phyloP scores from a whole-genome alignment of 306 rosid species.

The Prosopis cineraria region DNA sequence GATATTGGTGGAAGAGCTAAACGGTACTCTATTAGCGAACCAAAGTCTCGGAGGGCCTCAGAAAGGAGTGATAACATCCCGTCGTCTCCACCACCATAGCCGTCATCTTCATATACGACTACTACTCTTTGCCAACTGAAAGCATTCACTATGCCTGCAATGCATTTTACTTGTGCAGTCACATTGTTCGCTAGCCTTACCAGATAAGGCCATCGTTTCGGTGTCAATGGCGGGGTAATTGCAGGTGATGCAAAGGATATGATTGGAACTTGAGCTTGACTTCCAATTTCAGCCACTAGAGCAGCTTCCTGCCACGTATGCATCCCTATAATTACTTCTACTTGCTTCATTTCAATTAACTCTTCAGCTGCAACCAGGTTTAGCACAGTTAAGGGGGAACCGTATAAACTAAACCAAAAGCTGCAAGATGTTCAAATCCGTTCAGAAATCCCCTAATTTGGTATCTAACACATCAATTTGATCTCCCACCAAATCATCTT shows the following conservation, averaged over 20 bases:
- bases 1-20: conserved; percentile 60
- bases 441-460: neutral
- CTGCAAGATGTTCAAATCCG: neutral
- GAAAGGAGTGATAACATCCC: conserved; percentile 53
- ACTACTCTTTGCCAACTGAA: conserved; percentile 55
- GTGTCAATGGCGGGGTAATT: conserved; percentile 41
- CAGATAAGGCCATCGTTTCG: conserved; percentile 53
- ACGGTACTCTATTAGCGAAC: conserved; percentile 57
- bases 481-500: neutral
- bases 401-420: neutral
- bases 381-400: neutral
- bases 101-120: conserved; percentile 54
- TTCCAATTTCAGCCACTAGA: conserved; percentile 53
- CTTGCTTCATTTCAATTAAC: conserved; percentile 41
- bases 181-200: conserved; percentile 42
- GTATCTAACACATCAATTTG: neutral
- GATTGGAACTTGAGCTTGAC: conserved; percentile 49
- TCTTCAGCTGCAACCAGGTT: conserved; percentile 49
- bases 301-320: conserved; percentile 59
- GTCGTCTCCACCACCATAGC: conserved; percentile 43
- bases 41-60: conserved; percentile 59
- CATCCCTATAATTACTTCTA: conserved; percentile 58
- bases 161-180: conserved; percentile 43
- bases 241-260: conserved; percentile 59
- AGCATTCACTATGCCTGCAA: conserved; percentile 50